Evolutionary conservation across 495 filamentous ascomycete species (phyloP).

Genomic region (Delitschia confertaspora): DNA sequence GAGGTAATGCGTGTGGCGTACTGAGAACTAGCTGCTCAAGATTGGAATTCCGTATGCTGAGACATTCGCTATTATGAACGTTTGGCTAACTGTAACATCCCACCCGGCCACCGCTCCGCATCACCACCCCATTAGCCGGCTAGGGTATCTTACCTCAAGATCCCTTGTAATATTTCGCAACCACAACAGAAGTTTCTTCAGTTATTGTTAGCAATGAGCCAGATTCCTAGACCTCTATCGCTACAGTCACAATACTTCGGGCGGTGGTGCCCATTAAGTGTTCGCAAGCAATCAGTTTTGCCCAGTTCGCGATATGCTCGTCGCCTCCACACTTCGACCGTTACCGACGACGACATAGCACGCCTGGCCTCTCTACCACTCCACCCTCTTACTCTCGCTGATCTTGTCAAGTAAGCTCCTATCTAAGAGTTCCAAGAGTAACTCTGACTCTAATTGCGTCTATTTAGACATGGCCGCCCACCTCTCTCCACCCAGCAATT

Average conservation of each 20-base stretch:
- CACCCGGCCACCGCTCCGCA: too few species aligned
- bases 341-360: constrained; percentile 64
- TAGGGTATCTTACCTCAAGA: too few species aligned
- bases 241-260: constrained; percentile 21
- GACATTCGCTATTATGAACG: too few species aligned
- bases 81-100: too few species aligned
- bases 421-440: too few species aligned
- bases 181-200: too few species aligned
- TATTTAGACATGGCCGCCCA: constrained; percentile 71
- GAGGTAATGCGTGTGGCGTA: too few species aligned
- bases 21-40: too few species aligned
- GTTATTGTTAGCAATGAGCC: too few species aligned
- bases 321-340: constrained; percentile 26
- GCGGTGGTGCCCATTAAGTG: constrained; percentile 11
- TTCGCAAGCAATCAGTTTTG: constrained; percentile 1
- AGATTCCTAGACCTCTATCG: constrained; percentile 13
- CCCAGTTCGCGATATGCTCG: background rate
- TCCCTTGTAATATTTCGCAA: too few species aligned
- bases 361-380: constrained; percentile 67
- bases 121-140: too few species aligned
- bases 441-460: constrained; percentile 6
- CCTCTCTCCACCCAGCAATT: constrained; percentile 73
- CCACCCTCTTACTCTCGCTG: constrained; percentile 73
- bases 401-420: constrained; percentile 66
- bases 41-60: too few species aligned